phyloP scores from a whole-genome alignment of 2,329 filamentous ascomycete species.

The Neopestalotiopsis clavispora region DNA sequence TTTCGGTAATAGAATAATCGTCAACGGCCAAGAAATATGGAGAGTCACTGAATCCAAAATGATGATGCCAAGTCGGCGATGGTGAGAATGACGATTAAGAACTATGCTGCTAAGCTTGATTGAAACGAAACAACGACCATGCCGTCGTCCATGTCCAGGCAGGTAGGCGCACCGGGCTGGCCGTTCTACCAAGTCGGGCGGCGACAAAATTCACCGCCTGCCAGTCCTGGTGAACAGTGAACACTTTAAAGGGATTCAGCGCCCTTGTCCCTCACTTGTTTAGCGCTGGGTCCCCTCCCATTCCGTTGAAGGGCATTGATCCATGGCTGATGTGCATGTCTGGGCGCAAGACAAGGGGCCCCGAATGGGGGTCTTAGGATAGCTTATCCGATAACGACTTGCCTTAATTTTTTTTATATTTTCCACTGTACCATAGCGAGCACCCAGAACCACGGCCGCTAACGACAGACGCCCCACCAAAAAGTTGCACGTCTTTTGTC shows the following conservation, averaged over 20 bases:
- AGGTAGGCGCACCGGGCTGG: neutral
- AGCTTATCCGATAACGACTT: slow-evolving; percentile 7
- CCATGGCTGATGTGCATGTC: neutral
- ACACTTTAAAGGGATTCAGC: neutral
- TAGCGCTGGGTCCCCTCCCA: slow-evolving; percentile 1
- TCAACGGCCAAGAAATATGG: neutral
- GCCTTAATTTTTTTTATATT: neutral
- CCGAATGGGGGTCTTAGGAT: neutral
- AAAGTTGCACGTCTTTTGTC: slow-evolving; percentile 15
- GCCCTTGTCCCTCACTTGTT: slow-evolving; percentile 7
- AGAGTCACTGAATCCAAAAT: neutral
- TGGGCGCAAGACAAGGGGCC: neutral
- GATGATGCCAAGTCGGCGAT: neutral
- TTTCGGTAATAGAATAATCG: neutral
- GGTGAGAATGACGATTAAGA: neutral
- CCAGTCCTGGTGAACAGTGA: neutral
- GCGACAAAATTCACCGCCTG: slow-evolving; percentile 12
- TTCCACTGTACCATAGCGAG: neutral
- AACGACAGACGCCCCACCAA: slow-evolving; percentile 16
- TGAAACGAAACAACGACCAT: neutral
- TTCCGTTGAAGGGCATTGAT: neutral
- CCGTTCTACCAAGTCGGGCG: neutral
- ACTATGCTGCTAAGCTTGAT: neutral
- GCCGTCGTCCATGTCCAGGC: neutral
- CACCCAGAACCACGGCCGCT: neutral